These are phyloP conservation scores for Polytolypa hystricis DNA, from an alignment of 2,329 filamentous ascomycete genomes.

Conservation along the genomic window DNA sequence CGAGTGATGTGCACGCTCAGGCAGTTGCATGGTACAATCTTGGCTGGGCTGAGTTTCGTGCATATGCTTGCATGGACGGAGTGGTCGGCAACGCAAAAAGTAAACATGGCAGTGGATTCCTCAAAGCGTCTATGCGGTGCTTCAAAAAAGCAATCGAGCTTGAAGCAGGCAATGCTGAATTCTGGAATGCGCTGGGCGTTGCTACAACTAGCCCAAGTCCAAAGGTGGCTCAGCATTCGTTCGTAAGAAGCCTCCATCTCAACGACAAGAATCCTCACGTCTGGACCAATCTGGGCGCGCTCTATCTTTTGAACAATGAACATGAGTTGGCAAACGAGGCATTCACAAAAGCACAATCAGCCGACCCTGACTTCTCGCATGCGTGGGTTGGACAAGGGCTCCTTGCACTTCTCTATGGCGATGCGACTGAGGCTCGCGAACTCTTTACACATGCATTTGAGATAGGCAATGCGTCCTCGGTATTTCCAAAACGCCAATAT, in stretches of 20 bases:
- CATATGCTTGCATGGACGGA: constrained; percentile 54
- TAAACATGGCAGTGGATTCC: constrained; percentile 46
- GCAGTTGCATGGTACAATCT: constrained; percentile 96
- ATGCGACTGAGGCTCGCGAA: constrained; percentile 63
- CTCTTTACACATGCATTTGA: constrained; percentile 93
- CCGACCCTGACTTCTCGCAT: constrained; percentile 84
- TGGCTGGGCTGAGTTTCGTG: constrained; percentile 82
- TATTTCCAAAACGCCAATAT: constrained; percentile 67
- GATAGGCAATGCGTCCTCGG: constrained; percentile 67
- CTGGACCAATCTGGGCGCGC: constrained; percentile 83
- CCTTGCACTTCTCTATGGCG: constrained; percentile 65
- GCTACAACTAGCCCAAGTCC: constrained; percentile 79
- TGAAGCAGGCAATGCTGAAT: constrained; percentile 86
- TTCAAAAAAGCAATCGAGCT: constrained; percentile 96
- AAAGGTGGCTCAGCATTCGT: constrained; percentile 81
- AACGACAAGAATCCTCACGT: constrained; percentile 75
- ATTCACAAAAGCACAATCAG: constrained; percentile 83
- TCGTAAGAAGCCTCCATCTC: constrained; percentile 82
- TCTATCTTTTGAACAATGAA: constrained; percentile 79
- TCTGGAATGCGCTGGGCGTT: constrained; percentile 93
- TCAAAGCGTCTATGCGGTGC: constrained; percentile 72
- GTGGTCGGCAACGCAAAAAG: constrained; percentile 36
- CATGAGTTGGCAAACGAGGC: constrained; percentile 75
- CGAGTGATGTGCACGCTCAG: constrained; percentile 71
- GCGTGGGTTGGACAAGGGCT: constrained; percentile 92